Percentiles rank a stretch among this genome's conserved stretches.
Conservation (phyloP, 2,329 filamentous ascomycete genomes). For the Berkeleyomyces basicola region DNA sequence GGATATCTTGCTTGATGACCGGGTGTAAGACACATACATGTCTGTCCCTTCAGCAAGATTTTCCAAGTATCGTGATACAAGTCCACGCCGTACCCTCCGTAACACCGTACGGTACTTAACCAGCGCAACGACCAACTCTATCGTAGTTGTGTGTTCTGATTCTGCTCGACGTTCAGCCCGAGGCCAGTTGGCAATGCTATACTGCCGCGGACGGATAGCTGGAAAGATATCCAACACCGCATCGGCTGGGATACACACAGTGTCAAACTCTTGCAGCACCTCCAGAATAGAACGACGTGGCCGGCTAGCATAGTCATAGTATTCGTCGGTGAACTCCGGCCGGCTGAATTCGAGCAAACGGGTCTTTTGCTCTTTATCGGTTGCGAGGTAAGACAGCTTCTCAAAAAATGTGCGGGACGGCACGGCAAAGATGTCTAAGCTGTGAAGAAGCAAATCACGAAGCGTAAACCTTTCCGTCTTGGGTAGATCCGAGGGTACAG, state of each 20-base stretch:
- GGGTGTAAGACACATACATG: constrained; percentile 10
- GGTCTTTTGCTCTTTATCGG: constrained; percentile 56
- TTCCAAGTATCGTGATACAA: constrained; percentile 77
- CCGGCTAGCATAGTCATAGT: constrained; percentile 89
- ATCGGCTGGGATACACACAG: constrained; percentile 63
- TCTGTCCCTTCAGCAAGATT: constrained; percentile 33
- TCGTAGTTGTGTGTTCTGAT: not conserved
- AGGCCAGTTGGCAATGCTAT: constrained; percentile 61
- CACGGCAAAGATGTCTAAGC: constrained; percentile 78
- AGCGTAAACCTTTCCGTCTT: constrained; percentile 35
- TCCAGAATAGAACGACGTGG: constrained; percentile 83
- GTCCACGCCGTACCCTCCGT: constrained; percentile 64
- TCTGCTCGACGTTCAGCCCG: constrained; percentile 22
- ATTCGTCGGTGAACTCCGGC: constrained; percentile 68
- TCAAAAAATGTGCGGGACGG: constrained; percentile 77
- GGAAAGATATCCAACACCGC: constrained; percentile 61
- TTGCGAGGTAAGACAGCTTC: constrained; percentile 58
- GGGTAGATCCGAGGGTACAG: constrained; percentile 4
- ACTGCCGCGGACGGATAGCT: constrained; percentile 70
- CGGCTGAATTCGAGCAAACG: constrained; percentile 71
- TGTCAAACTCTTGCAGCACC: constrained; percentile 77
- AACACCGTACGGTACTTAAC: constrained; percentile 86
- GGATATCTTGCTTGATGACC: constrained; percentile 34
- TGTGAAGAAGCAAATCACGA: constrained; percentile 59
- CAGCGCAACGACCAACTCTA: constrained; percentile 63